phyloP scores from a whole-genome alignment of 1,139 yeast species.

The Candida freyschussii region DNA sequence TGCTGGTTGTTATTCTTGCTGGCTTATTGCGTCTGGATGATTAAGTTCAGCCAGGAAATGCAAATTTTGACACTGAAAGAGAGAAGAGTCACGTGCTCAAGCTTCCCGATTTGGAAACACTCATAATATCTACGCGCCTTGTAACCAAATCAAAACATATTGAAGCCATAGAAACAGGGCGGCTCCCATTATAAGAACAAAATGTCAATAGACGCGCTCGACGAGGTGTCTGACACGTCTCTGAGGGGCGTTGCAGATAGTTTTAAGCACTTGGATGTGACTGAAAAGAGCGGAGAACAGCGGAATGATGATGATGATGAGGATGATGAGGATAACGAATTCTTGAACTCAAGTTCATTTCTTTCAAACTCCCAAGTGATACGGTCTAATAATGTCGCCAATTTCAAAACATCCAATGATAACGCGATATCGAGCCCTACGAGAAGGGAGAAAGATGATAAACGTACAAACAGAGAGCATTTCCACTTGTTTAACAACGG shows the following conservation, averaged over 20 bases:
- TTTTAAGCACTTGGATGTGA: constrained; percentile 2
- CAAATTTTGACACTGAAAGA: too few relatives aligned
- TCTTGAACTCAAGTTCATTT: constrained; percentile 24
- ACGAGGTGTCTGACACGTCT: neutral
- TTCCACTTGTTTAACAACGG: constrained; percentile 10
- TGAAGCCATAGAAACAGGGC: constrained; percentile 2
- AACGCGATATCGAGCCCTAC: constrained; percentile 19
- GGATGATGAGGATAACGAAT: constrained; percentile 20
- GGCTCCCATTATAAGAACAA: constrained; percentile 1
- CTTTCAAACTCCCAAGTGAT: constrained; percentile 24
- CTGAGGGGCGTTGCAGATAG: neutral
- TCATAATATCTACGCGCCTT: too few relatives aligned
- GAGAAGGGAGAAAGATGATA: constrained; percentile 7
- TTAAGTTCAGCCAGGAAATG: too few relatives aligned
- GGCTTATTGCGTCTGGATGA: too few relatives aligned
- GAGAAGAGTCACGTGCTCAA: too few relatives aligned
- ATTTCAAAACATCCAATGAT: constrained; percentile 10
- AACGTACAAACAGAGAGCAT: constrained; percentile 6
- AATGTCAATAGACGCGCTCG: neutral
- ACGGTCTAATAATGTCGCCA: constrained; percentile 17
- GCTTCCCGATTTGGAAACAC: too few relatives aligned
- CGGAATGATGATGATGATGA: constrained; percentile 6
- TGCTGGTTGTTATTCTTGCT: too few relatives aligned
- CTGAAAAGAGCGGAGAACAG: constrained; percentile 9
- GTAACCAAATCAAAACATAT: neutral